These are phyloP conservation scores for Yamadazyma takamatsuzukensis DNA, from an alignment of 805 yeast genomes.

Conservation along the genomic window DNA sequence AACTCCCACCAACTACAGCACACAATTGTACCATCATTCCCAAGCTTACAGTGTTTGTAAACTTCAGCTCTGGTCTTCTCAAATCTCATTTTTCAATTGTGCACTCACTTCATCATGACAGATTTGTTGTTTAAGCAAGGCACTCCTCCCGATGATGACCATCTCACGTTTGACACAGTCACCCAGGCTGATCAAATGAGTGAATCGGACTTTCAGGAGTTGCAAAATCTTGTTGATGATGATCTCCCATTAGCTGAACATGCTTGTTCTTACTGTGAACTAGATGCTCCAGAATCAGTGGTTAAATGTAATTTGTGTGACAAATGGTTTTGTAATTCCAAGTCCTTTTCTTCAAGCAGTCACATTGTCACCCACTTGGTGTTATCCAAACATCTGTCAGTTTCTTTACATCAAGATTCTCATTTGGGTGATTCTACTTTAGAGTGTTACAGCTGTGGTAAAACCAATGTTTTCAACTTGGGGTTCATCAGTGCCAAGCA, in stretches of 20 bases:
- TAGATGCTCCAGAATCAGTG: slow-evolving; percentile 59
- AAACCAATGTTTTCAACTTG: slow-evolving; percentile 69
- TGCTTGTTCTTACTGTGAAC: slow-evolving; percentile 70
- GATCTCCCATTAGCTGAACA: too few species aligned
- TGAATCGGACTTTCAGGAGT: slow-evolving; percentile 4
- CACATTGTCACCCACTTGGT: slow-evolving; percentile 87
- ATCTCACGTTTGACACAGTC: too few species aligned
- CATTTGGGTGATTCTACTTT: slow-evolving; percentile 82
- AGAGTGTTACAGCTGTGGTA: slow-evolving; percentile 91
- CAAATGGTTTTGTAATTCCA: slow-evolving; percentile 88
- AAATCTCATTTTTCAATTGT: too few species aligned
- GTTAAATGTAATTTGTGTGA: slow-evolving; percentile 73
- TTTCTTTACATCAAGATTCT: slow-evolving; percentile 72
- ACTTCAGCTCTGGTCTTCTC: too few species aligned
- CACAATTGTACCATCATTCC: too few species aligned
- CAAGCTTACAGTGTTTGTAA: too few species aligned
- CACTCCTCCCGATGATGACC: too few species aligned
- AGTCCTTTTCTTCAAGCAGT: slow-evolving; percentile 50
- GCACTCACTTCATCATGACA: too few species aligned
- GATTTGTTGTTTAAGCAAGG: too few species aligned
- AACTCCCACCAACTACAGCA: too few species aligned
- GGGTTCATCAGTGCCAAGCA: slow-evolving; percentile 87
- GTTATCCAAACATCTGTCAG: slow-evolving; percentile 69
- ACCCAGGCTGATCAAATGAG: too few species aligned
- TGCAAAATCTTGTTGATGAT: slow-evolving; percentile 11